These are phyloP conservation scores for Lagenidium giganteum DNA, from an alignment of 352 stramenopile genomes.

Conservation along the genomic window DNA sequence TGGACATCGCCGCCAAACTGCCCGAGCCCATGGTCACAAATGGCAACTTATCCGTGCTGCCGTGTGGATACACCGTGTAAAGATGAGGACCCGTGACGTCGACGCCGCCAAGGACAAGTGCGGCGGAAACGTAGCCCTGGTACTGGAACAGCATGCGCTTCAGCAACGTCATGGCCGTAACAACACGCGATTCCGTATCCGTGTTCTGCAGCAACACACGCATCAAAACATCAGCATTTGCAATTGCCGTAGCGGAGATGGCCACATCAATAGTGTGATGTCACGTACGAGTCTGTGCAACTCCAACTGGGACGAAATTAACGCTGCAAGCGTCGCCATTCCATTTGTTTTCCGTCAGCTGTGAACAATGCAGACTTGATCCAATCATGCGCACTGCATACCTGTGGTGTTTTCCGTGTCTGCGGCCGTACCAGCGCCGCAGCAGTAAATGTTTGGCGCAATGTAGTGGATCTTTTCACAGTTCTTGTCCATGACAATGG, in stretches of 20 bases:
- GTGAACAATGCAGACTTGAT: not conserved
- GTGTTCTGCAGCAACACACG: constrained; percentile 46
- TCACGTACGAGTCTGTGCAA: constrained; percentile 90
- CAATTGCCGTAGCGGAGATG: too few relatives aligned
- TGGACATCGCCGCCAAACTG: constrained; percentile 96
- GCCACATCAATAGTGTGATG: too few relatives aligned
- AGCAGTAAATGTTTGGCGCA: constrained; percentile 99
- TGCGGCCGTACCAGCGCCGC: constrained; percentile 94
- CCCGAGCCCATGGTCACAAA: constrained; percentile 99
- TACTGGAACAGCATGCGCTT: constrained; percentile 97
- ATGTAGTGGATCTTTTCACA: constrained; percentile 99
- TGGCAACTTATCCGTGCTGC: constrained; percentile 94
- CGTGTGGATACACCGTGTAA: constrained; percentile 98
- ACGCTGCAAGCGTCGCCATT: constrained; percentile 5
- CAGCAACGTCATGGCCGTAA: constrained; percentile 96
- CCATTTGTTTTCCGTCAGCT: not conserved
- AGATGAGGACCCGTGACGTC: constrained; percentile 94
- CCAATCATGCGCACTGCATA: constrained; percentile 2
- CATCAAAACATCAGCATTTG: not conserved
- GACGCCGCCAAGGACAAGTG: constrained; percentile 97
- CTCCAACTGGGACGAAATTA: constrained; percentile 92
- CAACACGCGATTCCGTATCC: constrained; percentile 86
- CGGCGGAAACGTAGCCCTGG: constrained; percentile 95
- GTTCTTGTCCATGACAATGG: constrained; percentile 98
- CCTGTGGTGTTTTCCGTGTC: constrained; percentile 95